Base-by-base conservation (phyloP, 2,329 filamentous ascomycete genomes). In the Clonostachys sp. region DNA sequence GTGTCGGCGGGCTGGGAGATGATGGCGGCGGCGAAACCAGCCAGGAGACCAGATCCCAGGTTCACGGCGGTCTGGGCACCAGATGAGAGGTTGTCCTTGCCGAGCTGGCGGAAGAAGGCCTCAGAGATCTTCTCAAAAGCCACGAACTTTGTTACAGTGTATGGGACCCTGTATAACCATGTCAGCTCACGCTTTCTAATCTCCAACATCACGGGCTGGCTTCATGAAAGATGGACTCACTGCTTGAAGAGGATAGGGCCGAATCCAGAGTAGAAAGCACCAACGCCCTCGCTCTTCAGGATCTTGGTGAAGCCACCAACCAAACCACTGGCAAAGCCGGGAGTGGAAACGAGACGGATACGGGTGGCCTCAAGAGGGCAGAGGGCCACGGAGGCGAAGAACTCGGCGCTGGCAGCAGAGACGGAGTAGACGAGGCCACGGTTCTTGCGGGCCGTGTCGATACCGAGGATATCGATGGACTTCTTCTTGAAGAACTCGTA, bases 401-500 rank as follows among this genome's bases (percentile, higher is more conserved):
- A 75, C 62, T 84, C 80, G 43, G 78, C 80, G 45, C 69, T 64
- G 44, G 77, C 80, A 54, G 79, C 71, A 35, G 80, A 82, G 56
- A 77, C 84, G 57, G 88, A 79, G 78, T 89, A 89, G 70, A 89
- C 83, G 54, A 79, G 80, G 50, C 84, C 87, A 56, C 86, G 78
- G 80, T 89, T 87, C 69, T 86, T 78, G 59, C 76, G 75, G 60
- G 86, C 86, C 54, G 74, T 80, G 68, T 89, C 85, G 65, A 83
- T 81, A 63, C 88, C 88, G 61, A 91, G 71, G 53, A 77, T 52
- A 75, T 87, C 84, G 73, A 91, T 91, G 63, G 75, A 80, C 72
- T 90, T 85, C 75, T 89, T 81, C 83, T 92, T 92, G 84, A 92
- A 91, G 73, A 91, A 83, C 74, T 92, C 88, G 72, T 91, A 92